Base-by-base conservation (phyloP, 1,284 basidiomycete species). In the Agroathelia rolfsii region DNA sequence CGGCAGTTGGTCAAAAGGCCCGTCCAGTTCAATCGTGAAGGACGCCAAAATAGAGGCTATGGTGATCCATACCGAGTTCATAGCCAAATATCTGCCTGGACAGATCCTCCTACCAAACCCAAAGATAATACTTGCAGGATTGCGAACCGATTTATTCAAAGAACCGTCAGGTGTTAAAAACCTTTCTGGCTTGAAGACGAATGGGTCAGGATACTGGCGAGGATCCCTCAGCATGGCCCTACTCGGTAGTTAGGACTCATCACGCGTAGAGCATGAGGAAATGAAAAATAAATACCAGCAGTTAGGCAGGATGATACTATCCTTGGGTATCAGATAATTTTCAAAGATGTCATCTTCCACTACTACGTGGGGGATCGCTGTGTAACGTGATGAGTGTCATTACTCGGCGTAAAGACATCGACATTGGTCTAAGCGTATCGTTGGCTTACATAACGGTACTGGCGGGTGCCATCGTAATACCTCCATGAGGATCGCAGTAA, bases 71-170 rank as follows among this genome's bases (percentile, higher is more conserved):
- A 64, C 33, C 11, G 58, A 47, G 2, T 53, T 50, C 21, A 44
- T 39, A 0, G 61, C 62, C 28, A 66, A 47, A 35, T 59, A 49
- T 15, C 52, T 43, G 7, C 62, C 63, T 4, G 62, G 57, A 35
- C 63, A 65, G 17, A 62, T 51, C 47, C 61, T 49, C 41, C 61
- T 47, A 4, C 60, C 61, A 35, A 59, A 63, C 3, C 58, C 59
- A 37, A 55, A 61, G 12, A 42, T 46, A 11, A 52, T 50, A 34
- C 47, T 48, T 8, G 46, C 45, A 2, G 57, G 56, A 37, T 51
- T 53, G 28, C 38, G 46, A 22, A 49, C 51, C 1, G 40, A 37
- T n/a, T n/a, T n/a, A 33, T 60, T 53, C 19, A 57, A 37, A 14
- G 45, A 45, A 21, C 53, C 55, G 12, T 58, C 48, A 9, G 36